Percentiles rank a stretch among this genome's conserved stretches.
These are phyloP conservation scores for Candida rishiriensis DNA, from an alignment of 805 yeast genomes.

Conservation along the genomic window DNA sequence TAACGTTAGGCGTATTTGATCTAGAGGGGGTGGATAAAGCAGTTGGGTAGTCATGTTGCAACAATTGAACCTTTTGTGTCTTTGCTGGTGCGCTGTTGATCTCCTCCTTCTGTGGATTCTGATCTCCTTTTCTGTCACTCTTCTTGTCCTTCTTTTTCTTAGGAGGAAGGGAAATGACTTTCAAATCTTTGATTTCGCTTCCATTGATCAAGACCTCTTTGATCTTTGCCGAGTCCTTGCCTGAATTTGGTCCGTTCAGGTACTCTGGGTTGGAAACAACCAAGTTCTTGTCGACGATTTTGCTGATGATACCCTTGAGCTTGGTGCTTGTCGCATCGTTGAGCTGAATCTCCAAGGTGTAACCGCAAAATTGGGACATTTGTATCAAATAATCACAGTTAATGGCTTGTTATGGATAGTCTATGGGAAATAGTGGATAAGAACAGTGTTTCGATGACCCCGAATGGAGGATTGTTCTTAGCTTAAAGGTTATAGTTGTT, in stretches of 20 bases:
- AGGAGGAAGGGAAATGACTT: constrained; percentile 51
- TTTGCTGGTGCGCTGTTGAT: constrained; percentile 1
- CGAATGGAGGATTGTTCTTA: too few relatives aligned
- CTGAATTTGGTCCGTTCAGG: constrained; percentile 21
- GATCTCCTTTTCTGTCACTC: constrained; percentile 2
- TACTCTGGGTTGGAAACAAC: constrained; percentile 30
- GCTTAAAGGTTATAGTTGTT: too few relatives aligned
- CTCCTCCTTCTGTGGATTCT: neutral
- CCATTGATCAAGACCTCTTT: constrained; percentile 29
- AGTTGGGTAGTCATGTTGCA: too few relatives aligned
- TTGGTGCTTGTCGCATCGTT: constrained; percentile 31
- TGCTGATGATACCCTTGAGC: constrained; percentile 23
- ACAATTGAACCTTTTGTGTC: too few relatives aligned
- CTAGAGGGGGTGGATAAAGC: constrained; percentile 1
- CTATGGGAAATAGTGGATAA: too few relatives aligned
- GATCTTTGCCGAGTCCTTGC: constrained; percentile 6
- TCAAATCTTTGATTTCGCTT: constrained; percentile 45
- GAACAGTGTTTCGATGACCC: too few relatives aligned
- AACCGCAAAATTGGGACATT: constrained; percentile 43
- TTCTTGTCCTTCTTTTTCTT: constrained; percentile 23
- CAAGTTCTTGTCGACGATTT: constrained; percentile 19
- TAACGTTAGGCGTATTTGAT: constrained; percentile 7
- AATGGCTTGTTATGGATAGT: too few relatives aligned
- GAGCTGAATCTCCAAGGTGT: constrained; percentile 39
- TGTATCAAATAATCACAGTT: constrained; percentile 1